Evolutionary conservation across 192 early-diverging fungal species (phyloP).

Genomic region (Geosiphon pyriformis): DNA sequence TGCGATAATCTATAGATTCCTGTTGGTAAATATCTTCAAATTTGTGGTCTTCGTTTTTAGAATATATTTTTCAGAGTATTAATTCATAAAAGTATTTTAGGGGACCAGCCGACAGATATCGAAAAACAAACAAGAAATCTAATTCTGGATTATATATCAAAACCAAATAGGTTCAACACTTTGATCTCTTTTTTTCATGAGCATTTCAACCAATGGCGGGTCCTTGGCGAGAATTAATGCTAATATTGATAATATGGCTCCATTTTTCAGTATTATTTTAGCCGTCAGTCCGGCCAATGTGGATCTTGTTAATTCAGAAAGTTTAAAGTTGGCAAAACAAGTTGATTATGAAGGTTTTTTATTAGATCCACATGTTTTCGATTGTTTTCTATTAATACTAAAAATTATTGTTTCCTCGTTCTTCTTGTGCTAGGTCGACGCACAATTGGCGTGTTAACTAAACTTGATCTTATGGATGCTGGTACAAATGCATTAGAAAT

Average conservation of each 20-base stretch:
- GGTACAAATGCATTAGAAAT: slow-evolving; percentile 79
- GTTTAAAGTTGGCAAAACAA: slow-evolving; percentile 79
- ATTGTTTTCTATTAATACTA: not conserved
- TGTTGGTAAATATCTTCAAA: slow-evolving; percentile 33
- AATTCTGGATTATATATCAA: slow-evolving; percentile 72
- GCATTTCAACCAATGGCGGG: no score
- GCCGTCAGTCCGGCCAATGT: slow-evolving; percentile 78
- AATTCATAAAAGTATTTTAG: slow-evolving; percentile 34
- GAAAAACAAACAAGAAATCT: slow-evolving; percentile 73
- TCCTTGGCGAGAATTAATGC: no score
- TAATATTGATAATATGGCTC: no score
- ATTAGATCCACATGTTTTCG: not conserved
- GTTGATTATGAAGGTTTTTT: slow-evolving; percentile 66
- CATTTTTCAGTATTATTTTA: slow-evolving; percentile 76
- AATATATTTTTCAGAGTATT: not conserved
- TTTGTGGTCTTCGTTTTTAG: slow-evolving; percentile 1
- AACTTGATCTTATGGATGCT: slow-evolving; percentile 81
- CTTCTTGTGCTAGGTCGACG: slow-evolving; percentile 41
- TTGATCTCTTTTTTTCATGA: no score
- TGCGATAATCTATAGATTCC: slow-evolving; percentile 33
- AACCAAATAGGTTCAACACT: slow-evolving; percentile 81
- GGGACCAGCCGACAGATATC: slow-evolving; percentile 79
- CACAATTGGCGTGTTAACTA: slow-evolving; percentile 77
- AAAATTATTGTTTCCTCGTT: not conserved
- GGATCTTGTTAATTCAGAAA: slow-evolving; percentile 80